A percentile compares a stretch with the other conserved stretches of the same genome.
Conservation (phyloP, 495 filamentous ascomycete species). For the Xylaria venustula region DNA sequence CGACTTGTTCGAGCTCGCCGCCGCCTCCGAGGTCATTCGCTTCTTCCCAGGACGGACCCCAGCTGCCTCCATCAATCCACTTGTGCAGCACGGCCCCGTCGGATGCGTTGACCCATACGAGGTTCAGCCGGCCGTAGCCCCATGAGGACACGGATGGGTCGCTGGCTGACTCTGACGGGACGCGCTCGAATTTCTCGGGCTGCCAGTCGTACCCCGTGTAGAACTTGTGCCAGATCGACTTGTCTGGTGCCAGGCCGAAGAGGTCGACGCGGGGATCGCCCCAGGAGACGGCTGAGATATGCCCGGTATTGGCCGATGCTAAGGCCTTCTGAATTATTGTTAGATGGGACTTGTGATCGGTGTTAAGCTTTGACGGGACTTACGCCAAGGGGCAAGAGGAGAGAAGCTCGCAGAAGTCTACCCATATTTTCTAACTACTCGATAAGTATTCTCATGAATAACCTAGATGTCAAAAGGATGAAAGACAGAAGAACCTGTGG, state of each 20-base stretch:
- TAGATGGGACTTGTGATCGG: neutral
- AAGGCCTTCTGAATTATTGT: neutral
- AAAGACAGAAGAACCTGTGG: too few relatives aligned
- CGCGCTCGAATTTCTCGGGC: conserved; percentile 6
- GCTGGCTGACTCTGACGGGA: neutral
- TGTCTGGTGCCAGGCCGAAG: conserved; percentile 1
- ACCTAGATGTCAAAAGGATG: too few relatives aligned
- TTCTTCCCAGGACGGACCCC: conserved; percentile 11
- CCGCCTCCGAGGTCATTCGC: neutral
- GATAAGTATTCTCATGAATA: neutral
- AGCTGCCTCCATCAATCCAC: neutral
- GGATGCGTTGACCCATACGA: neutral
- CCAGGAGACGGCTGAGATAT: conserved; percentile 3
- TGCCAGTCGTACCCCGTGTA: conserved; percentile 14
- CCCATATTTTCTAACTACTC: neutral
- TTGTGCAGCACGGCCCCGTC: neutral
- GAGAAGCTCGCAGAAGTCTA: neutral
- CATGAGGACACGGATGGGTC: conserved; percentile 3
- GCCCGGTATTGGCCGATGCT: neutral
- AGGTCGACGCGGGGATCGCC: conserved; percentile 12
- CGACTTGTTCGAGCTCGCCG: neutral
- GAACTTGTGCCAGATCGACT: conserved; percentile 14
- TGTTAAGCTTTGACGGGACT: neutral
- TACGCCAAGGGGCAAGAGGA: neutral
- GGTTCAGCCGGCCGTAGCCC: conserved; percentile 4